phyloP scores from a whole-genome alignment of 1,139 yeast genomes.

The Candida mesenterica region DNA sequence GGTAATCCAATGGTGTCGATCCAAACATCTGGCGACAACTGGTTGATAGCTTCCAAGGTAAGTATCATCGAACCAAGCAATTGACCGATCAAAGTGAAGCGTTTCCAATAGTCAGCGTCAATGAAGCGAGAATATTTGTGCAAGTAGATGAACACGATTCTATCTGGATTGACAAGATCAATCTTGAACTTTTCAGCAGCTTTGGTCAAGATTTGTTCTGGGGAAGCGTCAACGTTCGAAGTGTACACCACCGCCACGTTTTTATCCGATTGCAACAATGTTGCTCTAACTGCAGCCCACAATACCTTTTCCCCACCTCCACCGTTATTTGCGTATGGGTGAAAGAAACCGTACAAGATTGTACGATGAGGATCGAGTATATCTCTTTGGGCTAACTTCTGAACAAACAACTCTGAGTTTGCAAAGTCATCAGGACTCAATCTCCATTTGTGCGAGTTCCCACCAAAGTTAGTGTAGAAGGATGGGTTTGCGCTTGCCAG shows the following conservation, averaged over 20 bases:
- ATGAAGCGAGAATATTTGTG: slow-evolving; percentile 57
- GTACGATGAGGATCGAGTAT: slow-evolving; percentile 40
- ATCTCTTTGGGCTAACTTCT: slow-evolving; percentile 34
- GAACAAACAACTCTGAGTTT: slow-evolving; percentile 23
- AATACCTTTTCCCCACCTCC: slow-evolving; percentile 98
- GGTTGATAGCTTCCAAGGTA: slow-evolving; percentile 67
- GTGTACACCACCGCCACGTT: slow-evolving; percentile 78
- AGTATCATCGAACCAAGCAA: slow-evolving; percentile 74
- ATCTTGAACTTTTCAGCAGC: slow-evolving; percentile 69
- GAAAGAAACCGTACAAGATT: slow-evolving; percentile 78
- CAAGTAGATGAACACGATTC: slow-evolving; percentile 74
- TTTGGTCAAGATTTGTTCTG: slow-evolving; percentile 54
- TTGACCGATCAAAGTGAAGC: slow-evolving; percentile 82
- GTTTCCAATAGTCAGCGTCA: slow-evolving; percentile 73
- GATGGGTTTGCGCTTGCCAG: slow-evolving; percentile 50
- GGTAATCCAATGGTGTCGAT: slow-evolving; percentile 95
- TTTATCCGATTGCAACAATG: slow-evolving; percentile 49
- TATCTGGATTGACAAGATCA: slow-evolving; percentile 37
- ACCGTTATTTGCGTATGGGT: slow-evolving; percentile 93
- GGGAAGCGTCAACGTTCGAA: slow-evolving; percentile 55
- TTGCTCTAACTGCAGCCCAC: slow-evolving; percentile 87
- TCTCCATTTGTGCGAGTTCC: slow-evolving; percentile 32
- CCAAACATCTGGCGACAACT: slow-evolving; percentile 84
- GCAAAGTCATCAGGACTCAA: slow-evolving; percentile 34
- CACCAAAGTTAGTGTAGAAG: slow-evolving; percentile 43